phyloP scores from a whole-genome alignment of 331 rosid species.

The Ulmus americana region DNA sequence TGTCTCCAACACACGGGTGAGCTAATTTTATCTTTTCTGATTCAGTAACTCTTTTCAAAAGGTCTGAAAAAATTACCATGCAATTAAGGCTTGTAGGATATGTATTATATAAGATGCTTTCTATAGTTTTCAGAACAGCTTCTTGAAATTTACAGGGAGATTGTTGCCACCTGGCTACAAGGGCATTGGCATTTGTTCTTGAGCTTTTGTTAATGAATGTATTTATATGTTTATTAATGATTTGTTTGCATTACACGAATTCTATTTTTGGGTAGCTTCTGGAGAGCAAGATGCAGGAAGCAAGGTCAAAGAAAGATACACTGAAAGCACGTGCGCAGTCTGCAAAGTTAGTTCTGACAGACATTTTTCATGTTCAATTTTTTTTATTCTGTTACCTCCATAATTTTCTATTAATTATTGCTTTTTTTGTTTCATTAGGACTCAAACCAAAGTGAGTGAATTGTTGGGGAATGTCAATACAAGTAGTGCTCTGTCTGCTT shows the following conservation, averaged over 20 bases:
- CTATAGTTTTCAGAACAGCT: not conserved
- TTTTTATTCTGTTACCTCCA: slow-evolving; percentile 7
- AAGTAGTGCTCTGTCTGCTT: slow-evolving; percentile 88
- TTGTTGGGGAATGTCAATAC: slow-evolving; percentile 89
- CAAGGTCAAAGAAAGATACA: slow-evolving; percentile 92
- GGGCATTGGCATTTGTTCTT: not conserved
- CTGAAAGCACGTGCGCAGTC: slow-evolving; percentile 96
- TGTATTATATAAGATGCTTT: not conserved
- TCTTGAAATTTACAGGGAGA: not conserved
- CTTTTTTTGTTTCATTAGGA: slow-evolving; percentile 44
- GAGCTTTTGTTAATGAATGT: not conserved
- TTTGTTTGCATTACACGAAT: slow-evolving; percentile 3
- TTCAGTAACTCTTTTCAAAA: not conserved
- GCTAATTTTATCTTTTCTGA: not conserved
- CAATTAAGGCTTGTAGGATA: not conserved
- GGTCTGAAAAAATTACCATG: not conserved
- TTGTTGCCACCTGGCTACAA: not conserved
- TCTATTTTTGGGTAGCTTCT: slow-evolving; percentile 51
- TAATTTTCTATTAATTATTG: slow-evolving; percentile 23
- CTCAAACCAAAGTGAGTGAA: slow-evolving; percentile 84
- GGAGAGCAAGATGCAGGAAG: slow-evolving; percentile 98
- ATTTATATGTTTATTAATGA: no score
- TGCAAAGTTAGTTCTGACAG: slow-evolving; percentile 67
- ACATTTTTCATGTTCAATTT: slow-evolving; percentile 19
- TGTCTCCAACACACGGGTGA: slow-evolving; percentile 78